phyloP scores from a whole-genome alignment of 2,329 filamentous ascomycete species.

The Epichloe amarillans region DNA sequence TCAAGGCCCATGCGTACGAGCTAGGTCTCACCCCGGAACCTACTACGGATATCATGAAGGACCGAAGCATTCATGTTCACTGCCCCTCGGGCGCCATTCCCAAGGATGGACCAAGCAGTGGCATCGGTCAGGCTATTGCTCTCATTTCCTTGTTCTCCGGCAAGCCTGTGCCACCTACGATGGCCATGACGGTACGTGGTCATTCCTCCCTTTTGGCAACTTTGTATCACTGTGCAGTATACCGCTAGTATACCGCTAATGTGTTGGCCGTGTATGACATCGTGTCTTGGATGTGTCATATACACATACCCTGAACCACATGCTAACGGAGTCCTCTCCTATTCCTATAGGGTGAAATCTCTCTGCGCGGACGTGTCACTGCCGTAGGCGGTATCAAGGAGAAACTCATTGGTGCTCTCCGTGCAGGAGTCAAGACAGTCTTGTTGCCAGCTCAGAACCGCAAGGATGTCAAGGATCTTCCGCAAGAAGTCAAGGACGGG shows the following conservation, averaged over 20 bases:
- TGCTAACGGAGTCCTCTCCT: not conserved
- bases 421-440: conserved; percentile 90
- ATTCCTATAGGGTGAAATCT: conserved; percentile 45
- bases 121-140: conserved; percentile 86
- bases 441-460: conserved; percentile 76
- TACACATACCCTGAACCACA: not conserved
- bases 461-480: conserved; percentile 86
- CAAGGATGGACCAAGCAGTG: conserved; percentile 80
- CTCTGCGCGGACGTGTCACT: conserved; percentile 77
- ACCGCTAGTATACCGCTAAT: not conserved
- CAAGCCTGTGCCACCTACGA: conserved; percentile 73
- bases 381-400: conserved; percentile 97
- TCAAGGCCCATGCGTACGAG: conserved; percentile 89
- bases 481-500: conserved; percentile 75
- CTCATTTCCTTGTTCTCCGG: conserved; percentile 81
- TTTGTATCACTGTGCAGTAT: not conserved
- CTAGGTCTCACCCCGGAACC: conserved; percentile 71
- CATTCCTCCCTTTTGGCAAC: not conserved
- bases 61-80: conserved; percentile 86
- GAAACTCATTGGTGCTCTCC: conserved; percentile 87
- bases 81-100: conserved; percentile 91
- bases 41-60: conserved; percentile 89
- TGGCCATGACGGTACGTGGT: conserved; percentile 75
- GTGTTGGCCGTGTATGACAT: not conserved
- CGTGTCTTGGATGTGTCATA: not conserved